A percentile compares a stretch with the other conserved stretches of the same genome.
Conservation (phyloP, 805 yeast genomes). For the Zygosaccharomyces kombuchaensis region DNA sequence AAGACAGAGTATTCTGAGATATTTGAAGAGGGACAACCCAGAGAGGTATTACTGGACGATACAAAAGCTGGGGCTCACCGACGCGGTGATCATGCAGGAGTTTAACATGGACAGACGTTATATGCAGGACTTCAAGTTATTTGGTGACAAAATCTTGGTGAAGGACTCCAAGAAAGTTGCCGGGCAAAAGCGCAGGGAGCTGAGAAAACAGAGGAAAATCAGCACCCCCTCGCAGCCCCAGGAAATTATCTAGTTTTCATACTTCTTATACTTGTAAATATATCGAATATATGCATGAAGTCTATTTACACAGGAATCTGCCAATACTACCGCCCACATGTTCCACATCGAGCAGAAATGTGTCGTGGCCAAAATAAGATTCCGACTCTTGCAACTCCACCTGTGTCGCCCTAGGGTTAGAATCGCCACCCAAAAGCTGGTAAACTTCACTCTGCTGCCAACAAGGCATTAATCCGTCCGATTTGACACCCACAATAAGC, state of each 20-base stretch:
- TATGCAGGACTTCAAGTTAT: conserved; percentile 71
- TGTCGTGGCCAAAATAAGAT: conserved; percentile 87
- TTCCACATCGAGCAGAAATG: conserved; percentile 73
- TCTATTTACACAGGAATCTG: conserved; percentile 45
- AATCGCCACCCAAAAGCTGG: conserved; percentile 47
- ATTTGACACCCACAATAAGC: conserved; percentile 85
- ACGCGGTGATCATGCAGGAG: conserved; percentile 70
- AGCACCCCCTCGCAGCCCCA: conserved; percentile 12
- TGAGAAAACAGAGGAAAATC: conserved; percentile 42
- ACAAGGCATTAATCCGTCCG: conserved; percentile 85
- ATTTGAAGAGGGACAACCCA: conserved; percentile 76
- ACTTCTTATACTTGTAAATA: neutral
- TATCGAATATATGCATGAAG: conserved; percentile 2
- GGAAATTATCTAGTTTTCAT: neutral
- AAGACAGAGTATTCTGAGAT: conserved; percentile 77
- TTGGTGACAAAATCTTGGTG: conserved; percentile 64
- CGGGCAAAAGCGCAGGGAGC: conserved; percentile 44
- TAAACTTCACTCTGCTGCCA: conserved; percentile 91
- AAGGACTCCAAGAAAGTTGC: conserved; percentile 49
- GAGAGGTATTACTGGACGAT: conserved; percentile 81
- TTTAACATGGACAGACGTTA: conserved; percentile 75
- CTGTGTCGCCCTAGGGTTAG: conserved; percentile 47
- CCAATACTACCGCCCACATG: conserved; percentile 76
- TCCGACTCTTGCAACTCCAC: conserved; percentile 72
- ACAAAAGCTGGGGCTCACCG: conserved; percentile 82